Conservation (phyloP, 2,329 filamentous ascomycete species). For the Aspergillus awamori region DNA sequence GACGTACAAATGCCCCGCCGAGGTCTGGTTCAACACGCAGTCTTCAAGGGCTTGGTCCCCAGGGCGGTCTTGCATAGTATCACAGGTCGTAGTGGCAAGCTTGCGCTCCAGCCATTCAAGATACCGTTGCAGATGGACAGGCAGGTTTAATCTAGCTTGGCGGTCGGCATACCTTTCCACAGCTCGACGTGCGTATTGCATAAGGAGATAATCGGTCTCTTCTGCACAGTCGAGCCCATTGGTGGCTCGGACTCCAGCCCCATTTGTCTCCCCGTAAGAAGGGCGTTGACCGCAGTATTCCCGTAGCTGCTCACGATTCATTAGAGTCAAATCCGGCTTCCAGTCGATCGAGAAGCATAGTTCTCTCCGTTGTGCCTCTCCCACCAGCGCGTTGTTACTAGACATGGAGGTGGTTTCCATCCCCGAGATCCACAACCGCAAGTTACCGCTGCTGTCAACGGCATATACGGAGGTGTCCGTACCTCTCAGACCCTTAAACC, state of each 20-base stretch:
- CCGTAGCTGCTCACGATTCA: not conserved
- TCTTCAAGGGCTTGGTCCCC: not conserved
- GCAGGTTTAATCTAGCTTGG: not conserved
- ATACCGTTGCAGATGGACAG: not conserved
- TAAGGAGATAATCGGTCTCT: too few species aligned
- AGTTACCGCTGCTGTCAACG: not conserved
- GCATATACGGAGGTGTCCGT: constrained; percentile 3
- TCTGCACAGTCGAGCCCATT: too few species aligned
- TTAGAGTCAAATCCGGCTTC: not conserved
- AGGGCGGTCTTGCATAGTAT: not conserved
- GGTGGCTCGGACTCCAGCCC: too few species aligned
- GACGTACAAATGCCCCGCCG: not conserved
- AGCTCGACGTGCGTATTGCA: too few species aligned
- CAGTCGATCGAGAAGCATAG: not conserved
- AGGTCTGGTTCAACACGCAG: not conserved
- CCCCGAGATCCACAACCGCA: not conserved
- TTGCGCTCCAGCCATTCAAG: not conserved
- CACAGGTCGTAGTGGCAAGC: not conserved
- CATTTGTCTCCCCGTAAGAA: not conserved
- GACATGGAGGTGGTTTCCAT: not conserved
- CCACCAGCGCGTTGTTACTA: not conserved
- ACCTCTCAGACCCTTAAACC: not conserved
- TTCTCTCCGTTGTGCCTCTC: not conserved
- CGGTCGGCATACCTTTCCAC: too few species aligned
- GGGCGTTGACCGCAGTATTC: not conserved